phyloP scores from a whole-genome alignment of 345 rosid species.

The Geranium brycei region DNA sequence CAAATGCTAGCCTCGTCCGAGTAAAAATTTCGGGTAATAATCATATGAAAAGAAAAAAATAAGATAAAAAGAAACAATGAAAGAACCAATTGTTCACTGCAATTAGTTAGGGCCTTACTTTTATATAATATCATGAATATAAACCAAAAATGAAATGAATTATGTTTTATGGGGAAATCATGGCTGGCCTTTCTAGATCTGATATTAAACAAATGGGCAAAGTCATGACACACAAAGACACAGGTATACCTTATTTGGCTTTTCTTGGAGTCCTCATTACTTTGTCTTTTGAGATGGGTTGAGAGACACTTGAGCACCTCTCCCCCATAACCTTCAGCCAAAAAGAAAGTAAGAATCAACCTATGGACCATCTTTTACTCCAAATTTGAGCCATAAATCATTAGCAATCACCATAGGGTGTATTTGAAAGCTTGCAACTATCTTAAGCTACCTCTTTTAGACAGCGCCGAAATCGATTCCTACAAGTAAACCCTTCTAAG shows the following conservation, averaged over 20 bases:
- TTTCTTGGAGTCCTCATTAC: conserved; percentile 15
- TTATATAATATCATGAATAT: conserved; percentile 8
- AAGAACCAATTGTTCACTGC: background rate
- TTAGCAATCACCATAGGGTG: conserved; percentile 11
- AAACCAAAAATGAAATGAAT: background rate
- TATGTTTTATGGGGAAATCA: conserved; percentile 13
- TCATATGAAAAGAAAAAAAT: too few relatives aligned
- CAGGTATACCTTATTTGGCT: conserved; percentile 14
- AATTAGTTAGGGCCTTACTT: background rate
- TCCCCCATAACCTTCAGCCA: background rate
- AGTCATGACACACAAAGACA: background rate
- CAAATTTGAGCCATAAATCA: conserved; percentile 12
- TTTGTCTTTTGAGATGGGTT: conserved; percentile 25
- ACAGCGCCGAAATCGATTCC: background rate
- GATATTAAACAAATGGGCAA: conserved; percentile 5
- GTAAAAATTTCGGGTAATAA: too few relatives aligned
- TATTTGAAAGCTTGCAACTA: conserved; percentile 15
- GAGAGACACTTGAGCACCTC: conserved; percentile 11
- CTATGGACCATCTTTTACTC: conserved; percentile 8
- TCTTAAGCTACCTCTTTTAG: conserved; percentile 19
- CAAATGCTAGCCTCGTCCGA: background rate
- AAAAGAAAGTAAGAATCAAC: background rate
- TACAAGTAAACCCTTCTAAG: background rate
- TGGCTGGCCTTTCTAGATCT: conserved; percentile 14
- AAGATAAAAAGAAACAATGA: too few relatives aligned